Evolutionary conservation across 2,329 filamentous ascomycete genomes (phyloP), one percentile per base, ranked within the genome.

Genomic region (Purpureocillium takamizusanense): DNA sequence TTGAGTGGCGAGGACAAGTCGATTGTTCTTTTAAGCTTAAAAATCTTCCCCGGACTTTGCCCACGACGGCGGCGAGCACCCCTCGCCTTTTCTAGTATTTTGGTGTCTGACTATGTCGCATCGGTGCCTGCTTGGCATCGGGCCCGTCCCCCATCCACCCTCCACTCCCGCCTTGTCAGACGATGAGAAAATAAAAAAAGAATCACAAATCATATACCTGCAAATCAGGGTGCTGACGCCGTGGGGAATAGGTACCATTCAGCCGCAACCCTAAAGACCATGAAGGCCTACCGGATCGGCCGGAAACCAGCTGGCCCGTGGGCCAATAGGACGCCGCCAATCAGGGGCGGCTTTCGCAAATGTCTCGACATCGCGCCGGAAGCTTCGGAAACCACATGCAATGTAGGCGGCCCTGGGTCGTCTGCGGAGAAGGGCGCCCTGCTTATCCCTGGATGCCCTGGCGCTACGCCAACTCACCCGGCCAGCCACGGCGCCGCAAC

Each of bases 271-370:
- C 54, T 78, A 23, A 61, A 65, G 35, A 70, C 68, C 36, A 78
- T 81, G 74, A 72, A 69, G 54, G 66, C 69, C 48, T 78, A 70
- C 57, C 73, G 72, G 48, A 76, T 81, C 48, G 77, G 76, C 48
- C 70, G 67, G 50, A 70, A 67, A 51, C 62, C 72, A 34, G 51
- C 59, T 39, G 66, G 70, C 44, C 67, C 67, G 29, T 81, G 76
- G 76, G 57, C 60, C 43, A 78, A 76, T 58, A 63, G 70, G 47
- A 70, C 68, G 46, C 76, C 77, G 39, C 77, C 77, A 46, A 78
- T 81, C 43, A 66, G 70, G 51, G 66, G 69, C 31, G 67, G 67
- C 33, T 25, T 25, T 25, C 21, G 21, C 5, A 25, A 25, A 10
- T 25, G 21, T 25, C 21, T 25, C 21, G 34, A 47, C 18, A 31